phyloP scores from a whole-genome alignment of 2,329 filamentous ascomycete genomes.

The Coleophoma cylindrospora region DNA sequence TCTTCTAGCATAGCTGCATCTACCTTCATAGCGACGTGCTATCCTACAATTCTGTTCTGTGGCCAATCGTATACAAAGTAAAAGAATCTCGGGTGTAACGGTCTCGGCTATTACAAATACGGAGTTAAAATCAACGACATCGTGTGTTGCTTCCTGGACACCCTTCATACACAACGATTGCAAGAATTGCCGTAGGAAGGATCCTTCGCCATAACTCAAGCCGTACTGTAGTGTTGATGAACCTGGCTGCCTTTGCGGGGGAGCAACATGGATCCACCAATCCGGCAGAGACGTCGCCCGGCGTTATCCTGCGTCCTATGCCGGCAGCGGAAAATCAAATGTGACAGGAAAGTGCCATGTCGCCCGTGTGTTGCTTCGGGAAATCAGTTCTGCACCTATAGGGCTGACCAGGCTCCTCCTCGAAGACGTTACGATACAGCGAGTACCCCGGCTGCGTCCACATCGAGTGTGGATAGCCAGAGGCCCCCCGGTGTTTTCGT shows the following conservation, averaged over 20 bases:
- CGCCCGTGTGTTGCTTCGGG: not conserved
- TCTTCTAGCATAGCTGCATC: too few relatives aligned
- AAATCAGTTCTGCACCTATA: not conserved
- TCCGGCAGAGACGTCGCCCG: not conserved
- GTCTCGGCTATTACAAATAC: too few relatives aligned
- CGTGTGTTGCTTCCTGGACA: too few relatives aligned
- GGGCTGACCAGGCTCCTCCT: not conserved
- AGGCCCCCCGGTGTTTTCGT: not conserved
- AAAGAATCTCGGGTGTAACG: too few relatives aligned
- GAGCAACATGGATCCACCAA: not conserved
- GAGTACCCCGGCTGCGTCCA: slow-evolving; percentile 3
- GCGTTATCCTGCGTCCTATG: slow-evolving; percentile 1
- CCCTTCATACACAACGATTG: too few relatives aligned
- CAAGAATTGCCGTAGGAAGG: too few relatives aligned
- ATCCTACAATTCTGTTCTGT: too few relatives aligned
- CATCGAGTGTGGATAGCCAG: not conserved
- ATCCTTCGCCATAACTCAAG: not conserved
- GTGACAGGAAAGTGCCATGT: slow-evolving; percentile 3
- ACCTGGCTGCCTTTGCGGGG: not conserved
- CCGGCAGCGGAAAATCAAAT: slow-evolving; percentile 4
- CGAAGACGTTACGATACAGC: not conserved
- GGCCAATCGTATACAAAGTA: too few relatives aligned
- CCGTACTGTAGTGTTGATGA: not conserved
- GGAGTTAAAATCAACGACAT: too few relatives aligned
- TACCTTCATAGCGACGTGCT: too few relatives aligned